Conservation (phyloP, 768 basidiomycete species). For the Auricularia cornea region DNA sequence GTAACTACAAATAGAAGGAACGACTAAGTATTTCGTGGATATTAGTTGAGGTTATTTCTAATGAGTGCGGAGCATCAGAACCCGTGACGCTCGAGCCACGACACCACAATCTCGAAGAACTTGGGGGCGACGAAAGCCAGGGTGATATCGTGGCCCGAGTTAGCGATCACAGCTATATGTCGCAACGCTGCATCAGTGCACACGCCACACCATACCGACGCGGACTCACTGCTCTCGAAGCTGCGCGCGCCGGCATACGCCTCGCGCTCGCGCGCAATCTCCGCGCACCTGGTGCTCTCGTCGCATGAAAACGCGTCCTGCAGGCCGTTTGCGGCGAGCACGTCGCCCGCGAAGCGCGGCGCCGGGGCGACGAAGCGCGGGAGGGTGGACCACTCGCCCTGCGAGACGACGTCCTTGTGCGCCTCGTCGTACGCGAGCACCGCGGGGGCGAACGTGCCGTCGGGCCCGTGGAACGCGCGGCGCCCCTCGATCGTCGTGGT, state of each 20-base stretch:
- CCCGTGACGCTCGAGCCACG: not conserved
- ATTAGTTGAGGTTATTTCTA: conserved; percentile 4
- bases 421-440: conserved; percentile 19
- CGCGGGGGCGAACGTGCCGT: not conserved
- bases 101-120: not conserved
- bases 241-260: conserved; percentile 5
- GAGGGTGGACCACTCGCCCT: not conserved
- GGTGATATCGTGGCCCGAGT: conserved; percentile 24
- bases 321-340: not conserved
- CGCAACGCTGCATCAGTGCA: conserved; percentile 10
- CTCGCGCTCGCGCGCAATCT: conserved; percentile 3
- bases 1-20: too few relatives aligned
- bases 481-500: too few relatives aligned
- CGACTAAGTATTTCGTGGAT: too few relatives aligned
- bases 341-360: not conserved
- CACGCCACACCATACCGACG: too few relatives aligned
- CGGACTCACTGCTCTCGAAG: too few relatives aligned
- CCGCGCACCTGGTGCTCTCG: conserved; percentile 3
- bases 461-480: too few relatives aligned
- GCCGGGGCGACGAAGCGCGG: conserved; percentile 6
- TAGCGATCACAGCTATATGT: conserved; percentile 7
- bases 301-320: too few relatives aligned
- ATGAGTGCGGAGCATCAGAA: not conserved
- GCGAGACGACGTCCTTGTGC: conserved; percentile 3
- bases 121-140: conserved; percentile 3